A percentile compares a stretch with the other conserved stretches of the same genome.
Evolutionary conservation across 495 filamentous ascomycete genomes (phyloP).

Genomic region (Neurospora pannonica): DNA sequence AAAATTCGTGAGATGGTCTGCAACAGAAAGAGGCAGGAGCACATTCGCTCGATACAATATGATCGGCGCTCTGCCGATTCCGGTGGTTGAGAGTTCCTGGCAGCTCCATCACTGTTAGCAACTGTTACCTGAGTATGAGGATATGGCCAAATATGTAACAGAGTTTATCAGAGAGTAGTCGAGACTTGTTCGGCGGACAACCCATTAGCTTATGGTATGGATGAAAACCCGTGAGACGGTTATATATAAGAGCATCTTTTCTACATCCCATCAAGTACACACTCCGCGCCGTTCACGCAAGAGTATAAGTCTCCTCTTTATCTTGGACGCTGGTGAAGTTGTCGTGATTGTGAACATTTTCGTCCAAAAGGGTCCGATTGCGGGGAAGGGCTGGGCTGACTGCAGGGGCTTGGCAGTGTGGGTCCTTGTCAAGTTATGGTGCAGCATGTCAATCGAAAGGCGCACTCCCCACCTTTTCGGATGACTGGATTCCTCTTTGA

Average conservation of each 20-base stretch:
- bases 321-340: neutral
- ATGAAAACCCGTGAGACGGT: neutral
- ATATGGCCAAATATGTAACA: neutral
- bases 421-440: neutral
- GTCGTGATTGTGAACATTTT: neutral
- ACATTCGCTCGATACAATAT: neutral
- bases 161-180: neutral
- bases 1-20: neutral
- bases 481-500: neutral
- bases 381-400: neutral
- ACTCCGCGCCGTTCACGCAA: neutral
- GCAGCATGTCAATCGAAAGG: slow-evolving; percentile 28
- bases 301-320: neutral
- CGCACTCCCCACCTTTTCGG: slow-evolving; percentile 13
- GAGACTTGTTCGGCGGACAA: neutral
- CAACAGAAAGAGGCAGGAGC: neutral
- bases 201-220: neutral
- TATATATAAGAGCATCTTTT: neutral
- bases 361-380: neutral
- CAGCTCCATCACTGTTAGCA: neutral
- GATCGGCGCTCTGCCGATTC: neutral
- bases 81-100: neutral
- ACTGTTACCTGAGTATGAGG: neutral
- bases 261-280: neutral
- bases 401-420: neutral